phyloP scores from a whole-genome alignment of 2,329 filamentous ascomycete genomes.

The Ophiocordyceps camponoti-floridani region DNA sequence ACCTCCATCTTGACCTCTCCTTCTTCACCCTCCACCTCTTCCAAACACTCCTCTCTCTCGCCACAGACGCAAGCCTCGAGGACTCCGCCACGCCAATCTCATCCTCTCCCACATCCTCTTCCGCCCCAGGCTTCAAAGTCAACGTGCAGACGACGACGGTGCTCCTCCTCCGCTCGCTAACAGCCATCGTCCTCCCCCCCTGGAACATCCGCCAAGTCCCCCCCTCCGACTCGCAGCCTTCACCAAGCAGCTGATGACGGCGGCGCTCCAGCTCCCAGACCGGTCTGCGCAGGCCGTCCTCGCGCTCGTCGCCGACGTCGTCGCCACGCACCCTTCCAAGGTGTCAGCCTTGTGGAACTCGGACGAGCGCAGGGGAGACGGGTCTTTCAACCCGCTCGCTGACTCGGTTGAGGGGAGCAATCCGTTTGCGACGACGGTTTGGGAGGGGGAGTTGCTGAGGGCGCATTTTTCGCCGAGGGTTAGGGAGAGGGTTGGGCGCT shows the following conservation, averaged over 20 bases:
- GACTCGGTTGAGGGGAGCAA: constrained; percentile 71
- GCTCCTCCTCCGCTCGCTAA: constrained; percentile 72
- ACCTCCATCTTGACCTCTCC: constrained; percentile 75
- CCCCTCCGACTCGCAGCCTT: constrained; percentile 81
- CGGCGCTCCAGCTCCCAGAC: constrained; percentile 73
- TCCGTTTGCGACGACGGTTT: constrained; percentile 75
- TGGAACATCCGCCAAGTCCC: constrained; percentile 59
- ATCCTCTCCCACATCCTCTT: constrained; percentile 20
- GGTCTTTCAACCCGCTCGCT: constrained; percentile 58
- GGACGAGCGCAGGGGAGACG: constrained; percentile 83
- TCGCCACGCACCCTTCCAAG: constrained; percentile 66
- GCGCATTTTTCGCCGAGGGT: constrained; percentile 79
- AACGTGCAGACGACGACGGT: constrained; percentile 93
- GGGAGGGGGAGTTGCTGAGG: constrained; percentile 80
- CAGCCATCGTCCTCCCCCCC: constrained; percentile 60
- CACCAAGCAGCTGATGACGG: constrained; percentile 73
- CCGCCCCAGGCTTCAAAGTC: constrained; percentile 41
- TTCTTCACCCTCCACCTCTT: constrained; percentile 95
- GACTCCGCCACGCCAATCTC: constrained; percentile 29
- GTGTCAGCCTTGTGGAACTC: constrained; percentile 82
- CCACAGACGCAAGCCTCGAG: constrained; percentile 73
- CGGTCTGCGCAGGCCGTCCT: constrained; percentile 72
- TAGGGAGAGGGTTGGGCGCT: constrained; percentile 49
- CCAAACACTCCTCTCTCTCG: constrained; percentile 61
- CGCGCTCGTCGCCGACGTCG: constrained; percentile 59